phyloP scores from a whole-genome alignment of 768 basidiomycete species.

The Collybiopsis confluens region DNA sequence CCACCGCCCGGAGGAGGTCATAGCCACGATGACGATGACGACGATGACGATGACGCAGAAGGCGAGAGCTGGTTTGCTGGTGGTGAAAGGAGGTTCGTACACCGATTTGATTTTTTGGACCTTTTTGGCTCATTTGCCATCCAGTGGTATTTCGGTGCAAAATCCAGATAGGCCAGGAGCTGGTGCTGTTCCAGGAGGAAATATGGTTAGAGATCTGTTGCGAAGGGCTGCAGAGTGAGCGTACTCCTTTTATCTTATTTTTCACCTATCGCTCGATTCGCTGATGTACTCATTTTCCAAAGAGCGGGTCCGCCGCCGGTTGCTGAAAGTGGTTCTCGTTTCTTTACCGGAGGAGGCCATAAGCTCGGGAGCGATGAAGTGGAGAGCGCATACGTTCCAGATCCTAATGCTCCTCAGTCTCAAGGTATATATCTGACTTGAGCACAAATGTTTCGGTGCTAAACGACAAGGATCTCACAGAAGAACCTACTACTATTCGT shows the following conservation, averaged over 20 bases:
- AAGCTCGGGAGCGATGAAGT: conserved; percentile 89
- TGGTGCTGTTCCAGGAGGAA: conserved; percentile 42
- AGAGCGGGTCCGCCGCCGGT: conserved; percentile 34
- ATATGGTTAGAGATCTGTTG: conserved; percentile 68
- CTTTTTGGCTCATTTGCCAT: background rate
- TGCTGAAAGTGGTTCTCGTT: conserved; percentile 12
- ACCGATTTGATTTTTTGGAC: background rate
- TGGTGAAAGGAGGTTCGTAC: conserved; percentile 75
- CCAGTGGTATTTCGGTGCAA: conserved; percentile 83
- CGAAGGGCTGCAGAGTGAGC: conserved; percentile 73
- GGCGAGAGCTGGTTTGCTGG: conserved; percentile 84
- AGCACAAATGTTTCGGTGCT: background rate
- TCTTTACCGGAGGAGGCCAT: conserved; percentile 74
- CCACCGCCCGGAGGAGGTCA: conserved; percentile 13
- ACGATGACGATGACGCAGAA: conserved; percentile 46
- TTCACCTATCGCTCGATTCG: background rate
- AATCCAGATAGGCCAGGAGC: conserved; percentile 60
- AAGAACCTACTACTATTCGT: conserved; percentile 62
- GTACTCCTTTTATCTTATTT: too few species aligned
- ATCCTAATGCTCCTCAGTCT: conserved; percentile 43
- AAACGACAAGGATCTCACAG: conserved; percentile 30
- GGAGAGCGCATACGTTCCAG: conserved; percentile 71
- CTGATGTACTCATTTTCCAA: conserved; percentile 8
- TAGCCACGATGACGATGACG: conserved; percentile 45
- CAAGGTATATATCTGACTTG: background rate